A percentile compares a stretch with the other conserved stretches of the same genome.
phyloP scores from a whole-genome alignment of 2,329 filamentous ascomycete genomes.

The Kalmusia sp. region DNA sequence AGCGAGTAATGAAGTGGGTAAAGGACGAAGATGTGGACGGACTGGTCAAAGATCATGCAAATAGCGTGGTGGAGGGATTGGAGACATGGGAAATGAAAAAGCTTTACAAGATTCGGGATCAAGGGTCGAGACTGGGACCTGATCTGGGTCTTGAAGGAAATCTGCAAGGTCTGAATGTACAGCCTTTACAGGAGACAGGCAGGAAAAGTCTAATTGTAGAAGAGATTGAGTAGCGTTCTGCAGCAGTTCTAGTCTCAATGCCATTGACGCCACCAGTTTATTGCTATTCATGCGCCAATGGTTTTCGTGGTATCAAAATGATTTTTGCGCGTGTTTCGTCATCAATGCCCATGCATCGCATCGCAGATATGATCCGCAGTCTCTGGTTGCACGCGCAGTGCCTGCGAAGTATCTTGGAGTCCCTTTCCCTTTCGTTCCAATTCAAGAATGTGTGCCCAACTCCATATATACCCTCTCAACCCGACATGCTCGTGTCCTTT shows the following conservation, averaged over 20 bases:
- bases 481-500: constrained; percentile 50
- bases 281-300: constrained; percentile 14
- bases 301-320: constrained; percentile 21
- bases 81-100: constrained; percentile 66
- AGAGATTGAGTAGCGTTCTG: constrained; percentile 62
- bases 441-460: background rate
- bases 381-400: background rate
- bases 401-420: background rate
- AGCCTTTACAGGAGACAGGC: constrained; percentile 41
- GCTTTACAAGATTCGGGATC: constrained; percentile 51
- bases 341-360: background rate
- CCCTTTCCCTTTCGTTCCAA: background rate
- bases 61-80: constrained; percentile 71
- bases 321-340: constrained; percentile 11
- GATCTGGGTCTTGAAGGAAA: constrained; percentile 43
- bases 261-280: constrained; percentile 8
- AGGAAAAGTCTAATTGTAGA: constrained; percentile 57
- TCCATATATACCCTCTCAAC: constrained; percentile 32
- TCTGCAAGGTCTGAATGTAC: constrained; percentile 56
- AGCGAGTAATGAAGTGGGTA: constrained; percentile 69
- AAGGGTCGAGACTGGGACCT: constrained; percentile 25
- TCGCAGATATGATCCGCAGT: background rate
- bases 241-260: constrained; percentile 1
- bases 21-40: constrained; percentile 71
- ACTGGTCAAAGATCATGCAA: constrained; percentile 71